Evolutionary conservation across 2,329 filamentous ascomycete genomes (phyloP), one percentile per base, ranked within the genome.

Genomic region (Aspergillus flavus): DNA sequence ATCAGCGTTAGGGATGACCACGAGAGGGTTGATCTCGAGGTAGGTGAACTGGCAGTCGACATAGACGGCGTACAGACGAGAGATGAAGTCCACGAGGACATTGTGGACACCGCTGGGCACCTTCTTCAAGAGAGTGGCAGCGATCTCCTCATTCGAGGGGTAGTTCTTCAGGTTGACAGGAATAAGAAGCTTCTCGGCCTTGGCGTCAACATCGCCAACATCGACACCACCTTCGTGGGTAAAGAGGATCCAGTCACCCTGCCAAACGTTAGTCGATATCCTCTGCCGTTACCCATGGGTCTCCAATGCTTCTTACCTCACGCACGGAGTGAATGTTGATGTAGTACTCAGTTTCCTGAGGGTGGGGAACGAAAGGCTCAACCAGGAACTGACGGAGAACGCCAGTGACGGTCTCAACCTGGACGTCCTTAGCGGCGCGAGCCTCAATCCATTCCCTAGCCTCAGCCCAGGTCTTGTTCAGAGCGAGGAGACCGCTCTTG

Each of bases 1-100:
- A 74, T 94, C 89, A 71, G 87, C 90, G 81, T 98, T 98, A 80
- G 95, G 95, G 75, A 99, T 94, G 79, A 97, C 95, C 66, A 99
- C 95, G 69, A 99, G 86, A 72, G 95, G 95, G 89, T 99, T 99
- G 87, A 99, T 99, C 84, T 99, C 95, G 73, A 99, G 93, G 86
- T 99, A 99, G 77, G 95, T 98, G 88, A 99, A 99, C 83, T 99
- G 95, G 89, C 92, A 96, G 86, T 99, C 95, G 69, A 98, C 95
- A 78, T 98, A 99, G 84, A 99, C 95, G 74, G 94, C 95, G 80
- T 99, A 99, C 71, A 99, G 87, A 75, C 95, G 90, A 76, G 93
- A 93, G 85, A 99, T 99, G 87, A 99, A 99, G 87, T 99, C 95
- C 68, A 99, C 92, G 64, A 99, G 89, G 76, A 99, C 95, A 77